These are phyloP conservation scores for Gymnopilus junonius DNA, from an alignment of 768 basidiomycete species.

Conservation along the genomic window DNA sequence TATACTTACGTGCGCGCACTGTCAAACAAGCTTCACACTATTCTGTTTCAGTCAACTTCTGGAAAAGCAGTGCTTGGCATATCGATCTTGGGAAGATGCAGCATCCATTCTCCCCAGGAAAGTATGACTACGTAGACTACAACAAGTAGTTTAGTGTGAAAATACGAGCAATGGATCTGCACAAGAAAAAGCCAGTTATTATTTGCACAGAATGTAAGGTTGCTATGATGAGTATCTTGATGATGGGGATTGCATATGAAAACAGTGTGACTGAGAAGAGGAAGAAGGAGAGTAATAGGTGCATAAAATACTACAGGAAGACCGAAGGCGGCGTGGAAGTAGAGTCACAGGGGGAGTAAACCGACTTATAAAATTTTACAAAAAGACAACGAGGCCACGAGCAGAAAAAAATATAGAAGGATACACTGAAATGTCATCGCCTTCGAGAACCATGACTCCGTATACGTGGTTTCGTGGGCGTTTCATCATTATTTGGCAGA, in stretches of 20 bases:
- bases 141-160: neutral
- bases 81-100: neutral
- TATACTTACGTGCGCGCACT: neutral
- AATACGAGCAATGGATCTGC: neutral
- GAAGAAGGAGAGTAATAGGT: slow-evolving; percentile 1
- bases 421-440: slow-evolving; percentile 16
- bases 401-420: neutral
- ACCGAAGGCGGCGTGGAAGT: neutral
- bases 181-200: slow-evolving; percentile 1
- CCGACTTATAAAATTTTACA: neutral
- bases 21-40: neutral
- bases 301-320: slow-evolving; percentile 12
- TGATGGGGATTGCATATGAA: slow-evolving; percentile 8
- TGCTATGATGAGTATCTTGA: slow-evolving; percentile 2
- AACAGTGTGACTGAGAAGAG: slow-evolving; percentile 9
- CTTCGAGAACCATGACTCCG: slow-evolving; percentile 18
- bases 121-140: neutral
- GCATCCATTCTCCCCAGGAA: neutral
- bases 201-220: neutral
- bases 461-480: slow-evolving; percentile 28
- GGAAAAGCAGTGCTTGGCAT: neutral
- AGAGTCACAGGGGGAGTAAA: neutral
- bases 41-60: neutral
- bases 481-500: slow-evolving; percentile 27
- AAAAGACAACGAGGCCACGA: slow-evolving; percentile 3